Evolutionary conservation across 1,139 yeast genomes (phyloP).

Genomic region (Waltiozyma sp.): DNA sequence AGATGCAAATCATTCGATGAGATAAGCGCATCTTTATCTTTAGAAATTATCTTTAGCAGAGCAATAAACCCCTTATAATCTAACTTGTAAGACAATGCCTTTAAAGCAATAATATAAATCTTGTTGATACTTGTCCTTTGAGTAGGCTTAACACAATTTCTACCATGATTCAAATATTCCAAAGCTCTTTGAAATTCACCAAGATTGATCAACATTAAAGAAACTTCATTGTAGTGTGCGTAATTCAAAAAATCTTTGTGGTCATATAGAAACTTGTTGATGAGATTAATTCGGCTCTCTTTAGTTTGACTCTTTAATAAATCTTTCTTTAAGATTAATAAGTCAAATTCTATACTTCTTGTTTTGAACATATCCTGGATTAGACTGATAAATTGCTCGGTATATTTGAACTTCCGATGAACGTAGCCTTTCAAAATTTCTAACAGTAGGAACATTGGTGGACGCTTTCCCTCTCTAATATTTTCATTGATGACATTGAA

Average conservation of each 20-base stretch:
- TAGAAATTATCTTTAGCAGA: constrained; percentile 2
- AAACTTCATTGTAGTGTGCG: constrained; percentile 6
- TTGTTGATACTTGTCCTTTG: constrained; percentile 1
- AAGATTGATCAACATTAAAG: constrained; percentile 4
- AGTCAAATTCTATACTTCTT: constrained; percentile 8
- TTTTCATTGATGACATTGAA: constrained; percentile 3
- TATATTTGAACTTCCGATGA: constrained; percentile 6
- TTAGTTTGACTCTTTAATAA: background rate
- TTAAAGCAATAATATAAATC: constrained; percentile 4
- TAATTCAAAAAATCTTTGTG: constrained; percentile 2
- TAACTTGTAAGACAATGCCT: constrained; percentile 4
- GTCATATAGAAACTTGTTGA: constrained; percentile 6
- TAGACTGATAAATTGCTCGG: constrained; percentile 6
- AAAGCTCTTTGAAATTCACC: constrained; percentile 3
- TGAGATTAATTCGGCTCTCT: background rate
- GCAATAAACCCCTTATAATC: constrained; percentile 1
- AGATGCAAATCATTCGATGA: background rate
- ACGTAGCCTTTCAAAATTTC: constrained; percentile 5
- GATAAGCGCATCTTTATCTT: constrained; percentile 3
- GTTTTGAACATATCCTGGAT: constrained; percentile 6
- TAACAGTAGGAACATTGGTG: constrained; percentile 6
- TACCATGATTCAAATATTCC: constrained; percentile 7
- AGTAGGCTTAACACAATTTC: constrained; percentile 3
- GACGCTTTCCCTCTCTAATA: constrained; percentile 13
- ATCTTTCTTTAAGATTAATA: constrained; percentile 6